Evolutionary conservation across 768 basidiomycete genomes (phyloP), one percentile per base, ranked within the genome.

Genomic region (Pleurotus citrinopileatus): DNA sequence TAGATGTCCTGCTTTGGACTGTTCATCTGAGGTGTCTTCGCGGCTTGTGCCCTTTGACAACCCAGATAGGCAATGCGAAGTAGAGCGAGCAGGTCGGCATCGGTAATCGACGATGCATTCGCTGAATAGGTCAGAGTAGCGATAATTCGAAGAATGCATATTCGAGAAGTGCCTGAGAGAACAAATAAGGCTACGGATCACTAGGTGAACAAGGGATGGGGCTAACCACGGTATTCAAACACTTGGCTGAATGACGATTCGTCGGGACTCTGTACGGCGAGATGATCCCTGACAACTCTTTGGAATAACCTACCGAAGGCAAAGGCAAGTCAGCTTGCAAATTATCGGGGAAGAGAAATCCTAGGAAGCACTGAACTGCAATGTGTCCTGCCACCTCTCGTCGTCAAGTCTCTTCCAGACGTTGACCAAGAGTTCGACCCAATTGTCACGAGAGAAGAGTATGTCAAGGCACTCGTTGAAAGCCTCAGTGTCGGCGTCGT

Each of bases 381-480:
- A 54, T 8, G 64, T 54, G 12, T 59, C 48, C 23, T 60, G 38
- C 50, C 53, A 56, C 20, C 57, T 63, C 25, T 69, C 66, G 25
- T 63, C 63, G 42, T 66, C 68, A 15, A 67, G 46, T 38, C 54
- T 60, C 51, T 61, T 59, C 68, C 64, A 67, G 6, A 64, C 60
- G 23, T 50, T 58, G 9, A 63, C 51, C 6, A 69, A 53, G 55
- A 60, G 61, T n/a, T 63, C 61, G 3, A 57, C 55, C 63, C 68
- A 67, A 17, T 61, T 59, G 4, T 68, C 57, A 34, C 68, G 59
- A 1, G 63, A 61, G 3, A 60, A 62, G n/a, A 70, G 42, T 8
- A 70, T 53, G 0, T 56, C 57, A 17, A 63, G 28, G 20, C 53
- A 56, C 19, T 66, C 62, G 13, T 58, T 47, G 42, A 67, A 54